Evolutionary conservation across 805 yeast species (phyloP).

Genomic region (Zygotorulaspora danielsina): DNA sequence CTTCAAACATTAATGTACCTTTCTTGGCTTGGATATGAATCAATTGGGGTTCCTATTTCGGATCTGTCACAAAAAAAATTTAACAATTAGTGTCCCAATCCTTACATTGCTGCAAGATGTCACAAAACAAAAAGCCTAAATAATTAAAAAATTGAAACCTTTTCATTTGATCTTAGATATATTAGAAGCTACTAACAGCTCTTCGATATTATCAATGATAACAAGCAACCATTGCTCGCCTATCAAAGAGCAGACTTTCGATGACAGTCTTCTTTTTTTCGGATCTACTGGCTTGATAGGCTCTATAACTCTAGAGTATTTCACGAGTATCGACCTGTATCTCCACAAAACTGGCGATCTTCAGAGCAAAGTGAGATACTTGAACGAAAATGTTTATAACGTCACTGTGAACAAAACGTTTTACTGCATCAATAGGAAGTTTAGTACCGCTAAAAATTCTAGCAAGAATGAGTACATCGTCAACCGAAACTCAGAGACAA

Average conservation of each 20-base stretch:
- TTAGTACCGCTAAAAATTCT: conserved; percentile 1
- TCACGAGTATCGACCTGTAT: conserved; percentile 16
- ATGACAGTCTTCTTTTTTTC: conserved; percentile 17
- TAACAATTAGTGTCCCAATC: no score
- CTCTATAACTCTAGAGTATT: conserved; percentile 11
- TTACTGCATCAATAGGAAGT: conserved; percentile 10
- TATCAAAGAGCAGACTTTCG: conserved; percentile 3
- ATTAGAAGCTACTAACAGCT: no score
- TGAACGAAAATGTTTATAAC: conserved; percentile 2
- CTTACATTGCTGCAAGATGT: no score
- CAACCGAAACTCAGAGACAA: conserved; percentile 1
- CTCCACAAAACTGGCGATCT: conserved; percentile 5
- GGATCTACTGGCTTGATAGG: conserved; percentile 29
- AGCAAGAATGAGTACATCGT: conserved; percentile 4
- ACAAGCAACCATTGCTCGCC: not conserved
- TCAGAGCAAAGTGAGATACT: conserved; percentile 6
- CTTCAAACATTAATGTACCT: no score
- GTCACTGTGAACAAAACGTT: conserved; percentile 9
- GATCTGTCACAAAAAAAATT: no score
- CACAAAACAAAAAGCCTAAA: not conserved
- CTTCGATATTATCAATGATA: no score
- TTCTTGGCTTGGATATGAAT: no score
- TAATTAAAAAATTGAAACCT: no score
- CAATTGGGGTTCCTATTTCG: no score
- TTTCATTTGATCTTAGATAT: no score